Evolutionary conservation across 768 basidiomycete genomes (phyloP).

Genomic region (Podaxis sp.): DNA sequence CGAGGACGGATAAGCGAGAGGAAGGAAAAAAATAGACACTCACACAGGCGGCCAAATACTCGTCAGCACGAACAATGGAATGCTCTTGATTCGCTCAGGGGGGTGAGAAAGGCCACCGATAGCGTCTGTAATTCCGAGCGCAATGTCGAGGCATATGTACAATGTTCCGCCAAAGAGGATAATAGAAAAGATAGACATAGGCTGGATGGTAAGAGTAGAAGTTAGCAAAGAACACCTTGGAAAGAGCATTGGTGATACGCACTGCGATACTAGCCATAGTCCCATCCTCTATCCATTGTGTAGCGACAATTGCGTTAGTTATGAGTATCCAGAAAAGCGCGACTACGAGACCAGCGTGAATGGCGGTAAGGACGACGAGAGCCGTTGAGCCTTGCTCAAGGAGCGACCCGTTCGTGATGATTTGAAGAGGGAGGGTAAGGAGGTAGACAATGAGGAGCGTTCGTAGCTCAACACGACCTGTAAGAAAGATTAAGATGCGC

Average conservation of each 20-base stretch:
- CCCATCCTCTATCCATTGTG: constrained; percentile 93
- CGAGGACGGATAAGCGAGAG: not conserved
- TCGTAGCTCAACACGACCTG: constrained; percentile 69
- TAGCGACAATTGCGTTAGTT: constrained; percentile 72
- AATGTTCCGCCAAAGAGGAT: constrained; percentile 67
- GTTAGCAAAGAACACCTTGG: not conserved
- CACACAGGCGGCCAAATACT: constrained; percentile 30
- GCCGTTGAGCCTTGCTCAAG: constrained; percentile 72
- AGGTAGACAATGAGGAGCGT: constrained; percentile 63
- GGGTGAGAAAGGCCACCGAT: constrained; percentile 57
- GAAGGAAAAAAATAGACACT: constrained; percentile 10
- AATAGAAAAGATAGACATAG: constrained; percentile 50
- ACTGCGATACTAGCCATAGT: constrained; percentile 68
- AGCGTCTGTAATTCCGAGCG: constrained; percentile 55
- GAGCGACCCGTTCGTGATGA: constrained; percentile 76
- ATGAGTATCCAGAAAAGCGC: constrained; percentile 78
- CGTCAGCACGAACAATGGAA: constrained; percentile 72
- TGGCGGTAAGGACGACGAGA: constrained; percentile 64
- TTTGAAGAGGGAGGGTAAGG: constrained; percentile 71
- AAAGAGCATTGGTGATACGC: constrained; percentile 21
- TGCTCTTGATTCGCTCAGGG: constrained; percentile 51
- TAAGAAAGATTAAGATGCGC: not conserved
- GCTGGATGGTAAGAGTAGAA: constrained; percentile 36
- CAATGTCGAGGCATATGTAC: constrained; percentile 85
- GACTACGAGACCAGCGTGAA: constrained; percentile 76